These are phyloP conservation scores for Kitagawia praeruptora DNA, from an alignment of 129 eudicot species.

Conservation along the genomic window DNA sequence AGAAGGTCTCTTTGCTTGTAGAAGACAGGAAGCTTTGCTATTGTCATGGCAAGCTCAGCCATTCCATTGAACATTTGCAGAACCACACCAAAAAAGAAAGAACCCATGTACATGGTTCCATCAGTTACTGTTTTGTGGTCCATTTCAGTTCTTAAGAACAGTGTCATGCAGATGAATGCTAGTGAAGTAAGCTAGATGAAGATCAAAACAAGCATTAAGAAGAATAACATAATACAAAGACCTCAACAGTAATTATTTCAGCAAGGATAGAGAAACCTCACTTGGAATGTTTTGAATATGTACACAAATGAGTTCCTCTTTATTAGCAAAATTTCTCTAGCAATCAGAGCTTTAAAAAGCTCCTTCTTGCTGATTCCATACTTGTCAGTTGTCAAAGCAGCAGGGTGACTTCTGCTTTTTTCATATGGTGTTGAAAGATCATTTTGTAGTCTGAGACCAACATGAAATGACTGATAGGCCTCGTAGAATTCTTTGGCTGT, in stretches of 20 bases:
- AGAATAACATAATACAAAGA: not conserved
- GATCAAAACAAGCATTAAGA: not conserved
- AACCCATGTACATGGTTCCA: conserved; percentile 12
- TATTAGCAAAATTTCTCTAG: conserved; percentile 54
- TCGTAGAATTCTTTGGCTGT: conserved; percentile 48
- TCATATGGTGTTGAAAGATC: conserved; percentile 42
- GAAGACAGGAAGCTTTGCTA: conserved; percentile 67
- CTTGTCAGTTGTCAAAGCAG: conserved; percentile 50
- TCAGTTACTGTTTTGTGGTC: not conserved
- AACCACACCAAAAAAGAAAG: conserved; percentile 12
- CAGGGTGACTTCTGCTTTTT: conserved; percentile 58
- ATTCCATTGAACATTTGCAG: conserved; percentile 34
- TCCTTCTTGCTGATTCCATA: conserved; percentile 48
- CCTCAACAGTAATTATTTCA: not conserved
- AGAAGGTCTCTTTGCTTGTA: conserved; percentile 73
- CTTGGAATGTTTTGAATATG: conserved; percentile 42
- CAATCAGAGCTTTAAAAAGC: conserved; percentile 42
- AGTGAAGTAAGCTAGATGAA: not conserved
- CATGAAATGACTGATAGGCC: conserved; percentile 48
- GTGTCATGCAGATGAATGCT: conserved; percentile 13
- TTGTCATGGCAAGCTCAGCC: conserved; percentile 60
- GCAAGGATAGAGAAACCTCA: conserved; percentile 10
- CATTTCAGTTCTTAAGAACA: conserved; percentile 11
- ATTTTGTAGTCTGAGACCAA: conserved; percentile 31
- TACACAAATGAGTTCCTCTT: conserved; percentile 59